A percentile compares a stretch with the other conserved stretches of the same genome.
These are phyloP conservation scores for Exophiala dermatitidis DNA, from an alignment of 2,329 filamentous ascomycete species.

Conservation along the genomic window DNA sequence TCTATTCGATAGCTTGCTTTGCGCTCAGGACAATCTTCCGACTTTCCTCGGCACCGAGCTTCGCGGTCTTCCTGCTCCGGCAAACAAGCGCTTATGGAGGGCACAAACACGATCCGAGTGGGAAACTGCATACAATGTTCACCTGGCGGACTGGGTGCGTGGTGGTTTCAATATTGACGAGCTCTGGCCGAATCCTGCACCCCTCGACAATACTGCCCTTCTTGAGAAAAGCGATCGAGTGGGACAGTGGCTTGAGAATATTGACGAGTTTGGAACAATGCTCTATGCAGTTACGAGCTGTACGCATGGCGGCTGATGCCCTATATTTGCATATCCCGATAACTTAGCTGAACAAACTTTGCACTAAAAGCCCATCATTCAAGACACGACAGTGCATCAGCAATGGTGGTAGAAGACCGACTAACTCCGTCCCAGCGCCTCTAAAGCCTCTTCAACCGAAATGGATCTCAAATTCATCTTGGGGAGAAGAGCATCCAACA, in stretches of 20 bases:
- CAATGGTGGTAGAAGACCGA: not conserved
- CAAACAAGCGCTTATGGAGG: constrained; percentile 41
- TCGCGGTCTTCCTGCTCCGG: constrained; percentile 39
- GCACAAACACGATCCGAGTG: constrained; percentile 35
- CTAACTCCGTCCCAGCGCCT: too few relatives aligned
- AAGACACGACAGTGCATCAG: not conserved
- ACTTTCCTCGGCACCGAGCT: constrained; percentile 48
- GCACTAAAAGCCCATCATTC: not conserved
- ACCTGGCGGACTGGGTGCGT: constrained; percentile 40
- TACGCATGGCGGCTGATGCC: constrained; percentile 36
- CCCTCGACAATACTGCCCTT: constrained; percentile 31
- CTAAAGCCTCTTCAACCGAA: constrained; percentile 8
- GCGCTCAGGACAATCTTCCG: constrained; percentile 38
- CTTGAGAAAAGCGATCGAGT: constrained; percentile 31
- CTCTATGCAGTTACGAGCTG: constrained; percentile 45
- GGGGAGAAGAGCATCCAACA: not conserved
- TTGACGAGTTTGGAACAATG: constrained; percentile 51
- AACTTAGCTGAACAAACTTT: too few relatives aligned
- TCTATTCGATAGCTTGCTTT: constrained; percentile 47
- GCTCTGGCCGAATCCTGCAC: constrained; percentile 40
- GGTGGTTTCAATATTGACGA: constrained; percentile 44
- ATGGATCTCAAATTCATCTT: constrained; percentile 35
- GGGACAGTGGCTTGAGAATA: constrained; percentile 44
- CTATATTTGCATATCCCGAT: too few relatives aligned
- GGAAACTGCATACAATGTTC: constrained; percentile 39